phyloP scores from a whole-genome alignment of 768 basidiomycete genomes.

The Lentinula lateritia region DNA sequence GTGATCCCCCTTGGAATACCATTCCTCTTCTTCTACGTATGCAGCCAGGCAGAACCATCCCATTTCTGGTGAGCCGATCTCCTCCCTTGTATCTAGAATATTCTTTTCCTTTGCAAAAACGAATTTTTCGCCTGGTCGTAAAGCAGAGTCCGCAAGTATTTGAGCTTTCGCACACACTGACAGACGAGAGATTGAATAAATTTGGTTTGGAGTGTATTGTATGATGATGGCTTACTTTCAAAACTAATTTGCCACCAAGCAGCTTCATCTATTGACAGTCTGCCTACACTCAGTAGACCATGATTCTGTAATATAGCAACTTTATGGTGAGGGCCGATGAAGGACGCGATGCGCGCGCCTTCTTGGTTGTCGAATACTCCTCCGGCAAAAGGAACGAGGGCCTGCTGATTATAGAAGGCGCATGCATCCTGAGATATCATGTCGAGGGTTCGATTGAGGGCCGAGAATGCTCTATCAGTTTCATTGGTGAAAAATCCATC shows the following conservation, averaged over 20 bases:
- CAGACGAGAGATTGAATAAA: background rate
- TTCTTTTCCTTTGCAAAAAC: background rate
- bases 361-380: conserved; percentile 4
- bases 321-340: background rate
- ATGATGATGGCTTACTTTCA: background rate
- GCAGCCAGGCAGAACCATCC: conserved; percentile 3
- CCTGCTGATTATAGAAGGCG: conserved; percentile 16
- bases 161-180: conserved; percentile 5
- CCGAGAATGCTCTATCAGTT: conserved; percentile 27
- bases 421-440: conserved; percentile 29
- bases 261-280: background rate
- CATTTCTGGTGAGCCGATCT: conserved; percentile 4
- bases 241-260: conserved; percentile 5
- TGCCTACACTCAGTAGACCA: background rate
- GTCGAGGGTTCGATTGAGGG: conserved; percentile 24
- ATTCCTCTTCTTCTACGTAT: conserved; percentile 4
- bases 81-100: conserved; percentile 1
- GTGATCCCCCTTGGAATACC: conserved; percentile 1
- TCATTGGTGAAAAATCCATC: background rate
- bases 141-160: conserved; percentile 1
- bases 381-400: conserved; percentile 3
- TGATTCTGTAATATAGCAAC: conserved; percentile 2
- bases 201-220: background rate
- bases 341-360: conserved; percentile 2
- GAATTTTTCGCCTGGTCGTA: background rate